Evolutionary conservation across 306 rosid species (phyloP), one percentile per base, ranked within the genome.

Genomic region (Rubus idaeus): DNA sequence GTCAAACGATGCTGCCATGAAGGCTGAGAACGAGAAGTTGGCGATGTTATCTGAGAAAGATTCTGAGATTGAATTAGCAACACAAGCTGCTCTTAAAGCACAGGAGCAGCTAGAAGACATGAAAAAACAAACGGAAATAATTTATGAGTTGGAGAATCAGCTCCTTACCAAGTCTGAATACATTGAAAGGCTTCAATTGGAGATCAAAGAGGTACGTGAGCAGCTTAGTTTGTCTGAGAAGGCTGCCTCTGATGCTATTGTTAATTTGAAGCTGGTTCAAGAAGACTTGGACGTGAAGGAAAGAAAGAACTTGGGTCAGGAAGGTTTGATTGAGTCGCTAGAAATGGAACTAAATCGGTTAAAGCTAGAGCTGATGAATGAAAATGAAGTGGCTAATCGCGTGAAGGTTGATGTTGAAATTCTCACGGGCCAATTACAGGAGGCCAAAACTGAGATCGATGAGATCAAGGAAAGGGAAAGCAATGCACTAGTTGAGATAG

Each of bases 401-500:
- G 79, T 87, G 82, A 86, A 70, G 44, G 42, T 5, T 37, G 81
- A 74, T 8, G 72, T 73, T 10, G 87, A 87, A 79, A 84, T 84
- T 20, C 79, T 90, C 13, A 82, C 56, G 0, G 68, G 44, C n/a
- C 88, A 88, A 64, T 44, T 90, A 46, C 75, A 81, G 30, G 74
- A 82, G 81, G 83, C 80, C 30, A 80, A 78, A 77, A 68, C 50
- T 16, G 88, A 89, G 73, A 41, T 79, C 79, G 79, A 80, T 76
- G 85, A 71, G 86, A 60, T 75, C 4, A 83, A 42, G 66, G 83
- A 64, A 40, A 80, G 55, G 55, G 91, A 82, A 56, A 69, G 74
- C 26, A 83, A 78, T 56, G 80, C 90, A 39, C 81, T 81, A 45
- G 82, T 85, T 56, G 91, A 91, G 84, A 81, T 87, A 57, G 88